These are phyloP conservation scores for Suillus variegatus DNA, from an alignment of 768 basidiomycete genomes.

Conservation along the genomic window DNA sequence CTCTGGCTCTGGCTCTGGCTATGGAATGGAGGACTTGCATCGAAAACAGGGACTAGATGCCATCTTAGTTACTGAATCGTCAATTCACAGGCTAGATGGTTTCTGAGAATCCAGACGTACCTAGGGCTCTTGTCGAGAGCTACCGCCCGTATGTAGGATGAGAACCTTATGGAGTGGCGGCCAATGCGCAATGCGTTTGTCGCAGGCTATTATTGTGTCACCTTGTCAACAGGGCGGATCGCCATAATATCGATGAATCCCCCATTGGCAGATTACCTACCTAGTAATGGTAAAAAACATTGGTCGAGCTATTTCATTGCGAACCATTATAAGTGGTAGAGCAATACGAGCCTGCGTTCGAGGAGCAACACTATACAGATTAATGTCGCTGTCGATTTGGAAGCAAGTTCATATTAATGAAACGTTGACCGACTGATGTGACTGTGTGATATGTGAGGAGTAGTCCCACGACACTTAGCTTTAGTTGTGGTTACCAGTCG, in stretches of 20 bases:
- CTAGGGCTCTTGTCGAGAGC: not conserved
- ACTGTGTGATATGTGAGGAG: not conserved
- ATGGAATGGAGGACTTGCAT: not conserved
- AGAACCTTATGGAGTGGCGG: not conserved
- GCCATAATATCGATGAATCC: too few relatives aligned
- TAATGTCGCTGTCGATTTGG: not conserved
- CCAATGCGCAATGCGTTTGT: not conserved
- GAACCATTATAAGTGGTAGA: not conserved
- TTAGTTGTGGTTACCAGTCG: not conserved
- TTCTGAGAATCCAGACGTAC: not conserved
- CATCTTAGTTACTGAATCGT: not conserved
- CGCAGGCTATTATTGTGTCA: not conserved
- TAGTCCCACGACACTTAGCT: constrained; percentile 3
- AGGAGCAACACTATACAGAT: not conserved
- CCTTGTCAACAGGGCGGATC: not conserved
- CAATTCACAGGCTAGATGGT: not conserved
- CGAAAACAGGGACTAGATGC: not conserved
- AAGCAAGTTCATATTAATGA: not conserved
- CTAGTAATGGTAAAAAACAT: not conserved
- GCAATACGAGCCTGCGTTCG: not conserved
- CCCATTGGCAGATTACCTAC: not conserved
- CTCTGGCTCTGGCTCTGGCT: not conserved
- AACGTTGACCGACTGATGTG: not conserved
- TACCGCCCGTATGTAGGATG: not conserved
- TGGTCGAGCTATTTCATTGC: not conserved